These are phyloP conservation scores for Exophiala sp. DNA, from an alignment of 2,329 filamentous ascomycete species.

Conservation along the genomic window DNA sequence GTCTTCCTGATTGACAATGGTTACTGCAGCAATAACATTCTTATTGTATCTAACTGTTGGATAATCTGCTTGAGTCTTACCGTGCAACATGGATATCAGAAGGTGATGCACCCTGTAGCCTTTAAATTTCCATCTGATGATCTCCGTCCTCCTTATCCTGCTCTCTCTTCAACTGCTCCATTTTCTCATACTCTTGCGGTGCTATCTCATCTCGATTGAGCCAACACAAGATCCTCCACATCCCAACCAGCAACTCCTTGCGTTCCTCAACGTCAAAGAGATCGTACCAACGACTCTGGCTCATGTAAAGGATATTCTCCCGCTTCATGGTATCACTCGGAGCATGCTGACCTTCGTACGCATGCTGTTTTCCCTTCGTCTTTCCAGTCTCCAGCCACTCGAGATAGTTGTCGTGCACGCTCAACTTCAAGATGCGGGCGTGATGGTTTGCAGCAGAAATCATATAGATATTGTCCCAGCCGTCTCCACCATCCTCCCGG, in stretches of 20 bases:
- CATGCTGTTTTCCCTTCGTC: slow-evolving; percentile 15
- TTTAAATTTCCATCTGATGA: slow-evolving; percentile 12
- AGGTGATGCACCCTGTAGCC: neutral
- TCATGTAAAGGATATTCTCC: slow-evolving; percentile 44
- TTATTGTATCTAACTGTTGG: too few species aligned
- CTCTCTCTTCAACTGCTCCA: slow-evolving; percentile 13
- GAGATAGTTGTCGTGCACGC: slow-evolving; percentile 52
- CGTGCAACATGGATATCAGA: too few species aligned
- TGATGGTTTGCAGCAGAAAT: slow-evolving; percentile 48
- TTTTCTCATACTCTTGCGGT: slow-evolving; percentile 22
- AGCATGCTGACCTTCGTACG: neutral
- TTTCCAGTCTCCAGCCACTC: slow-evolving; percentile 48
- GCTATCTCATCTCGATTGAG: slow-evolving; percentile 38
- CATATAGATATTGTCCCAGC: slow-evolving; percentile 23
- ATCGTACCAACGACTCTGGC: slow-evolving; percentile 55
- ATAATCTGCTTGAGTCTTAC: too few species aligned
- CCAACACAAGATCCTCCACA: slow-evolving; percentile 55
- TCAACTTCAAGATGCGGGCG: slow-evolving; percentile 53
- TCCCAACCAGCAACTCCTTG: slow-evolving; percentile 49
- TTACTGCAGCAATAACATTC: too few species aligned
- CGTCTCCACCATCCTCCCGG: slow-evolving; percentile 9
- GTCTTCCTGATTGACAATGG: too few species aligned
- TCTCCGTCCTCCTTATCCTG: slow-evolving; percentile 5
- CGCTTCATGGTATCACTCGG: neutral
- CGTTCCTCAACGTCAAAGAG: slow-evolving; percentile 51